These are phyloP conservation scores for Coemansia sp. DNA, from an alignment of 192 early-diverging fungal genomes.

Conservation along the genomic window DNA sequence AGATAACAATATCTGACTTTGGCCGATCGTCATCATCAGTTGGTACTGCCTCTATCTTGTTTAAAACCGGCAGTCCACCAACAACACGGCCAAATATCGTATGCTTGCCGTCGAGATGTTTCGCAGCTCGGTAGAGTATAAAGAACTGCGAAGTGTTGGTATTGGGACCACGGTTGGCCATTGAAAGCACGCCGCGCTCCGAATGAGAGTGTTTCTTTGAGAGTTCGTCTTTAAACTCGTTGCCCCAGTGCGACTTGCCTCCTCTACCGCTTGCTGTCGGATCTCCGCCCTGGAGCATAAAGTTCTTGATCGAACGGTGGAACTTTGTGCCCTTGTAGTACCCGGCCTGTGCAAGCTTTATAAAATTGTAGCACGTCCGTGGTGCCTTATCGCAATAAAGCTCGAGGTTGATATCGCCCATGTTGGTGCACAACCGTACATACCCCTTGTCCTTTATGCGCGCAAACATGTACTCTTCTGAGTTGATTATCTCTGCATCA, in stretches of 20 bases:
- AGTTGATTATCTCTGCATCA: constrained; percentile 65
- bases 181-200: constrained; percentile 80
- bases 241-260: constrained; percentile 70
- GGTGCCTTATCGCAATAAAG: constrained; percentile 63
- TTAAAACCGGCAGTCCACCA: constrained; percentile 80
- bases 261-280: constrained; percentile 93
- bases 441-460: constrained; percentile 81
- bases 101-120: constrained; percentile 82
- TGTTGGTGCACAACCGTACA: constrained; percentile 74
- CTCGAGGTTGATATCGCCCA: constrained; percentile 44
- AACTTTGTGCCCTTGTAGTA: constrained; percentile 85
- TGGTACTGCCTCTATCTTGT: constrained; percentile 72
- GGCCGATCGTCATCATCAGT: constrained; percentile 75
- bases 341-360: constrained; percentile 65
- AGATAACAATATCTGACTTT: constrained; percentile 69
- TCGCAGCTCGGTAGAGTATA: constrained; percentile 65
- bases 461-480: constrained; percentile 89
- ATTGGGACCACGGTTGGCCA: constrained; percentile 93
- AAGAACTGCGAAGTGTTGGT: constrained; percentile 80
- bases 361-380: constrained; percentile 89
- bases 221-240: constrained; percentile 70
- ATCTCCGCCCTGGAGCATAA: constrained; percentile 98
- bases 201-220: constrained; percentile 70
- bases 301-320: constrained; percentile 86
- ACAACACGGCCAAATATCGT: constrained; percentile 92